Base-by-base conservation (phyloP, 2,329 filamentous ascomycete genomes). In the Didymellaceae sp. region DNA sequence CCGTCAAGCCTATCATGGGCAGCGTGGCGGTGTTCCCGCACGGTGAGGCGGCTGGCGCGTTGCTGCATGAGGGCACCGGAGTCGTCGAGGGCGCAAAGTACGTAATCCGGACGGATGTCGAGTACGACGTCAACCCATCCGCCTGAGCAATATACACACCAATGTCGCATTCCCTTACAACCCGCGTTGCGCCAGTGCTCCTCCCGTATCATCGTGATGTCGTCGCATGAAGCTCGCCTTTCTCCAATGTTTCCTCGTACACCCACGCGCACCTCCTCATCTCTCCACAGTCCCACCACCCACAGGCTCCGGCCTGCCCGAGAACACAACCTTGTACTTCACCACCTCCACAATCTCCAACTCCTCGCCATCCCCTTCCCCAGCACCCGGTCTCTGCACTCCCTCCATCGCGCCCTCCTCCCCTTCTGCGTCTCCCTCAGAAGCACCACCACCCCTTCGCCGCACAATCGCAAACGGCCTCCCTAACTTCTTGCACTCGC, bases 291-390 rank as follows among this genome's bases (percentile, higher is more conserved):
- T 55, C 30, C 55, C 59, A 9, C 65, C 63, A 40, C 66, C 63
- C 16, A 96, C 89, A 35, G 93, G 93, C 75, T 97, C 93, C 5
- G 93, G 93, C 37, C 93, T 81, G 53, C 82, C 83, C 14, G 87
- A 87, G 74, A 97, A 97, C 35, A 96, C 76, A 59, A 97, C 77
- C 78, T 96, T 97, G 70, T 88, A 89, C 77, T 86, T 88, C 57
- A 97, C 81, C 61, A 97, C 85, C 73, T 97, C 93, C 42, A 91
- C 85, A 58, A 97, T 83, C 75, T 97, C 91, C 43, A 97, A 70
- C 44, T 78, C 77, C 11, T 54, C 55, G 17, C 26, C 53, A 4
- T 48, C 60, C 5, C 54, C 50, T 11, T 49, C 52, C 16, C 21
- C 48, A 7, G 7, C 26, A 28, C n/a, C 26, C 26, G n/a, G n/a